Conservation (phyloP, 2,329 filamentous ascomycete species). For the Claviceps arundinis region DNA sequence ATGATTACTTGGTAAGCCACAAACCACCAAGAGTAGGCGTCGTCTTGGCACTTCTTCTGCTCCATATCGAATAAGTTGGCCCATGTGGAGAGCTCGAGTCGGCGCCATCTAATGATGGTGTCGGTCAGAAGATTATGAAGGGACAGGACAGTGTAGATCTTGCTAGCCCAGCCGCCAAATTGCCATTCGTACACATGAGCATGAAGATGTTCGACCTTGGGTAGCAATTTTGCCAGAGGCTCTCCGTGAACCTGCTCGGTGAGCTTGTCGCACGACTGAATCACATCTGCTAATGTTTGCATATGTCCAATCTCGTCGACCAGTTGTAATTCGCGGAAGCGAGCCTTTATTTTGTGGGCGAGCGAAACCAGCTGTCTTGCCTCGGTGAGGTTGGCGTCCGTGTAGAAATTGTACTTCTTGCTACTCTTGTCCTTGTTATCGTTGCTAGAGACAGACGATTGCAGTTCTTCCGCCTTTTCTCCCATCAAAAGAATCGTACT, state of each 20-base stretch:
- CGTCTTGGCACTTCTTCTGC: slow-evolving; percentile 56
- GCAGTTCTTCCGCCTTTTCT: slow-evolving; percentile 37
- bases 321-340: slow-evolving; percentile 58
- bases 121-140: slow-evolving; percentile 69
- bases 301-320: slow-evolving; percentile 56
- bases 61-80: slow-evolving; percentile 78
- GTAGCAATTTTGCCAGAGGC: slow-evolving; percentile 74
- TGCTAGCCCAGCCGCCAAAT: slow-evolving; percentile 69
- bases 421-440: neutral
- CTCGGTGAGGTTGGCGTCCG: slow-evolving; percentile 63
- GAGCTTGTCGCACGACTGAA: slow-evolving; percentile 60
- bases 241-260: slow-evolving; percentile 66
- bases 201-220: slow-evolving; percentile 79
- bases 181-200: slow-evolving; percentile 87
- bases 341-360: slow-evolving; percentile 52
- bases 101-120: slow-evolving; percentile 76
- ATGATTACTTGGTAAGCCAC: slow-evolving; percentile 85
- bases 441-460: slow-evolving; percentile 21
- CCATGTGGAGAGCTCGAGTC: slow-evolving; percentile 87
- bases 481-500: slow-evolving; percentile 52
- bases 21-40: slow-evolving; percentile 90
- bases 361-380: slow-evolving; percentile 59
- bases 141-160: slow-evolving; percentile 53
- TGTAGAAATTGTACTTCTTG: slow-evolving; percentile 73
- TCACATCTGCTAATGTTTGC: slow-evolving; percentile 66